Conservation (phyloP, 305 asterid genomes). For the Lippia alba region DNA sequence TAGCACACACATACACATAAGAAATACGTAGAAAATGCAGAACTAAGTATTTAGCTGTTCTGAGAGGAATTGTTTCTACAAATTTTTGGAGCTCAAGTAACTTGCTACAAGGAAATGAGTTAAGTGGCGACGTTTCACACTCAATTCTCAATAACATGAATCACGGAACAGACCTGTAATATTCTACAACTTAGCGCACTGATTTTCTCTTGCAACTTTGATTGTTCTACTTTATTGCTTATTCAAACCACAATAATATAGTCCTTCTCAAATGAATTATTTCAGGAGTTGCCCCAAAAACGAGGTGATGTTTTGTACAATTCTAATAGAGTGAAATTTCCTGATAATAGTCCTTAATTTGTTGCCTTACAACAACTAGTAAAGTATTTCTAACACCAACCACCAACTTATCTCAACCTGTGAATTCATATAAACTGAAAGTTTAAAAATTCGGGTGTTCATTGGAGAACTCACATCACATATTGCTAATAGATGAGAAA, state of each 20-base stretch:
- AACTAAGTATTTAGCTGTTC: background rate
- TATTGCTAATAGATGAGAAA: no score
- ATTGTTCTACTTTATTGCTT: no score
- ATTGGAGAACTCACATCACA: no score
- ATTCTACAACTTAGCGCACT: background rate
- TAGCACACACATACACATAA: no score
- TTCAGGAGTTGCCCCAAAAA: background rate
- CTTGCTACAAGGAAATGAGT: background rate
- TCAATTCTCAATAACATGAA: no score
- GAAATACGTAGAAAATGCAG: no score
- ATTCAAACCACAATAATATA: no score
- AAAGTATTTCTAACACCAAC: background rate
- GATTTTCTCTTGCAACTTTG: no score
- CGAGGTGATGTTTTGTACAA: background rate
- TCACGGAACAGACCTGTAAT: no score
- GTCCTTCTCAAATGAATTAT: background rate
- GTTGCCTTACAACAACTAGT: background rate
- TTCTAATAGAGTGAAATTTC: background rate
- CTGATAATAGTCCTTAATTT: background rate
- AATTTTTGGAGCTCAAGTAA: background rate
- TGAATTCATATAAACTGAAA: background rate
- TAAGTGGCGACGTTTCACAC: no score
- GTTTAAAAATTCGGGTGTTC: background rate
- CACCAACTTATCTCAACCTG: background rate
- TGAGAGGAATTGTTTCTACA: background rate